These are phyloP conservation scores for Nannizziopsis arthrosporioides DNA, from an alignment of 2,329 filamentous ascomycete genomes.

Conservation along the genomic window DNA sequence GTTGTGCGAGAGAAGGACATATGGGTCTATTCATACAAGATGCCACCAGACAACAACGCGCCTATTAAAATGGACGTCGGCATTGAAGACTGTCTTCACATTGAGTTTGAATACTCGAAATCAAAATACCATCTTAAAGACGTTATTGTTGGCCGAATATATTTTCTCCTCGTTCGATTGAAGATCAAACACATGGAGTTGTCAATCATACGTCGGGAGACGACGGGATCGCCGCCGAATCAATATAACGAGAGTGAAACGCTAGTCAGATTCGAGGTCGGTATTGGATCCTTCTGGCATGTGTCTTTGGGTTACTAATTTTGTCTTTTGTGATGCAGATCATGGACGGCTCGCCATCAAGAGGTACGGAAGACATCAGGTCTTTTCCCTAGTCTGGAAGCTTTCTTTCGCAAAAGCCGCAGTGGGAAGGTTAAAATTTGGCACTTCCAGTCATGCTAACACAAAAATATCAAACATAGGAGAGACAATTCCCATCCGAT, in stretches of 20 bases:
- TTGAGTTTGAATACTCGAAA: slow-evolving; percentile 99
- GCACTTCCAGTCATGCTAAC: not conserved
- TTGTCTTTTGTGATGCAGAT: slow-evolving; percentile 48
- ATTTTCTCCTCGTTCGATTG: slow-evolving; percentile 88
- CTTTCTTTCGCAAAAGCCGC: not conserved
- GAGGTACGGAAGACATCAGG: slow-evolving; percentile 48
- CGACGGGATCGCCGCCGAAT: slow-evolving; percentile 89
- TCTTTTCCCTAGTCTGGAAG: not conserved
- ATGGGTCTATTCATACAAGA: slow-evolving; percentile 98
- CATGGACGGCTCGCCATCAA: slow-evolving; percentile 97
- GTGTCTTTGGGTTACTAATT: not conserved
- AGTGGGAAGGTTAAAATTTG: not conserved
- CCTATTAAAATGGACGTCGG: slow-evolving; percentile 99
- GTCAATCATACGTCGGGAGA: slow-evolving; percentile 92
- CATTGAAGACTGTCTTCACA: slow-evolving; percentile 97
- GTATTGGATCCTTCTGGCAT: slow-evolving; percentile 13
- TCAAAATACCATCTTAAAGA: slow-evolving; percentile 99
- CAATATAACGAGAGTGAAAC: slow-evolving; percentile 99
- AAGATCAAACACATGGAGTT: slow-evolving; percentile 99
- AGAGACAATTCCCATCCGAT: slow-evolving; percentile 86
- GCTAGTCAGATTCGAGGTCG: slow-evolving; percentile 83
- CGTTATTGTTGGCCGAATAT: slow-evolving; percentile 96
- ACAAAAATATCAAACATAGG: slow-evolving; percentile 39
- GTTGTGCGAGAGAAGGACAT: slow-evolving; percentile 98
- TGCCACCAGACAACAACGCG: slow-evolving; percentile 95